Percentiles rank a stretch among this genome's conserved stretches.
phyloP scores from a whole-genome alignment of 495 filamentous ascomycete genomes.

The Aspergillus leporis region DNA sequence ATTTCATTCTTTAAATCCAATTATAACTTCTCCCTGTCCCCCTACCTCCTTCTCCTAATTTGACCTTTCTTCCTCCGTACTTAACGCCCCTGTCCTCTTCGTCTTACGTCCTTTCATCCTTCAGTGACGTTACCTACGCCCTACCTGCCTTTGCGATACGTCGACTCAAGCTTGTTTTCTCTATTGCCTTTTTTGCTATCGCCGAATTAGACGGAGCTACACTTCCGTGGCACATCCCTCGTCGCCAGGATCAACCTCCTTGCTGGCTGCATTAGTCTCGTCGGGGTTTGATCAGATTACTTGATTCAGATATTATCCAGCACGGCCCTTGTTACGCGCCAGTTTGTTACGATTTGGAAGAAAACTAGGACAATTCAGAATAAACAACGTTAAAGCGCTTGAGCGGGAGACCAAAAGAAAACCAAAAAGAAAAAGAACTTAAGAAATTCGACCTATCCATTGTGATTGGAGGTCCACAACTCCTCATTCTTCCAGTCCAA shows the following conservation, averaged over 20 bases:
- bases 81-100: slow-evolving; percentile 17
- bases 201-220: slow-evolving; percentile 39
- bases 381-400: slow-evolving; percentile 10
- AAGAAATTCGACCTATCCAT: slow-evolving; percentile 33
- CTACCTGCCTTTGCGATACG: slow-evolving; percentile 41
- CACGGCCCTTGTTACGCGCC: slow-evolving; percentile 12
- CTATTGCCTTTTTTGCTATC: slow-evolving; percentile 22
- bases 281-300: slow-evolving; percentile 32
- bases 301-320: slow-evolving; percentile 21
- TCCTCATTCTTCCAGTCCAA: slow-evolving; percentile 23
- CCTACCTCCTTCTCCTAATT: slow-evolving; percentile 18
- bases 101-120: slow-evolving; percentile 10
- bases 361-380: slow-evolving; percentile 7
- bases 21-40: slow-evolving; percentile 23
- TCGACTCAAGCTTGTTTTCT: slow-evolving; percentile 16
- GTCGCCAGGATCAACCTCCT: slow-evolving; percentile 41
- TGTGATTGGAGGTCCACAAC: slow-evolving; percentile 19
- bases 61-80: slow-evolving; percentile 13
- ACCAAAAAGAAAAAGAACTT: slow-evolving; percentile 7
- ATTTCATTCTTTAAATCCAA: slow-evolving; percentile 27
- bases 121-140: slow-evolving; percentile 21
- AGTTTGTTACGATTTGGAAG: slow-evolving; percentile 15
- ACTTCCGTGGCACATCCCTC: slow-evolving; percentile 44
- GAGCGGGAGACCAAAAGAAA: slow-evolving; percentile 10
- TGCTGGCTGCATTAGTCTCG: slow-evolving; percentile 32